Conservation (phyloP, 495 filamentous ascomycete species). For the Hypoxylon rickii region DNA sequence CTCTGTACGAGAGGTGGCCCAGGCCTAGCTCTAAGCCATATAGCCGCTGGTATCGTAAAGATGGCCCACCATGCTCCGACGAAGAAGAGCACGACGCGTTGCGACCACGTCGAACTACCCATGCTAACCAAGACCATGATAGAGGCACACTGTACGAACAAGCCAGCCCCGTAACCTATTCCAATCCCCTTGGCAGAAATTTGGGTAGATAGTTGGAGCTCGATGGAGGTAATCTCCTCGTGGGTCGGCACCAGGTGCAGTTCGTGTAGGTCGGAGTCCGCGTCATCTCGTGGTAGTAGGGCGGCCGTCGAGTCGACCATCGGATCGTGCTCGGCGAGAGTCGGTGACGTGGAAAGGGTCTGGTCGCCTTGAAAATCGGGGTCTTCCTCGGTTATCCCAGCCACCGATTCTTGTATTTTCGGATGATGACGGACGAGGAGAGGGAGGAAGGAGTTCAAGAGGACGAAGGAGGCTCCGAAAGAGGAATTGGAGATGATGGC, state of each 20-base stretch:
- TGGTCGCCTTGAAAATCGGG: conserved; percentile 33
- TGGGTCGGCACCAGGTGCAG: conserved; percentile 42
- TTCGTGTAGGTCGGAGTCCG: conserved; percentile 39
- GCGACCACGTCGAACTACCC: conserved; percentile 74
- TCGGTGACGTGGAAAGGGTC: conserved; percentile 32
- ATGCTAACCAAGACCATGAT: conserved; percentile 72
- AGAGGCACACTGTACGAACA: conserved; percentile 76
- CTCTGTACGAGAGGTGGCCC: conserved; percentile 72
- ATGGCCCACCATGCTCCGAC: conserved; percentile 94
- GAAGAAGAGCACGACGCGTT: conserved; percentile 81
- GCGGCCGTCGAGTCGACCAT: conserved; percentile 52
- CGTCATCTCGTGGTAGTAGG: conserved; percentile 40
- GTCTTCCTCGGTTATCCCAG: conserved; percentile 39
- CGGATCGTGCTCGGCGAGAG: conserved; percentile 28
- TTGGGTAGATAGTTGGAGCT: conserved; percentile 75
- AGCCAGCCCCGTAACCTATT: conserved; percentile 83
- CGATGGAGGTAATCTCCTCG: conserved; percentile 61
- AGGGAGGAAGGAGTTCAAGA: conserved; percentile 83
- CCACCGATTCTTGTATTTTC: conserved; percentile 43
- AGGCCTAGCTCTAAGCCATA: conserved; percentile 90
- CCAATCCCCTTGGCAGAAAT: conserved; percentile 91
- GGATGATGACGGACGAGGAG: conserved; percentile 81
- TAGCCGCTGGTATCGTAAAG: conserved; percentile 85
- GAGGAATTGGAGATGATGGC: conserved; percentile 91
- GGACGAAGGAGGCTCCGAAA: conserved; percentile 83